Percentiles rank a stretch among this genome's conserved stretches.
Conservation (phyloP, 495 filamentous ascomycete genomes). For the Xylaria longipes region DNA sequence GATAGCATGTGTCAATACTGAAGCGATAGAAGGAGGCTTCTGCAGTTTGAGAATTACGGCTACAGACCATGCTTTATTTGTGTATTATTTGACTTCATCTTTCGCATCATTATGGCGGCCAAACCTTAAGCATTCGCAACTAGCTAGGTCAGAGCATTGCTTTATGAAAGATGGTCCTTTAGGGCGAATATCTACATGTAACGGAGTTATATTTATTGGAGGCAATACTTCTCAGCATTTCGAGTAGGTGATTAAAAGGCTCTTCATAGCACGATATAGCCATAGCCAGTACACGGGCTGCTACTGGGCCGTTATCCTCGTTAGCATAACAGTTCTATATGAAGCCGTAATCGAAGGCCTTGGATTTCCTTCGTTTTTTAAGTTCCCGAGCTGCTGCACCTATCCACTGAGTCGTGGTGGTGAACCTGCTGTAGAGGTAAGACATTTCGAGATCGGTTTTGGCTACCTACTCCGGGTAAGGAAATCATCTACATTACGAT, state of each 20-base stretch:
- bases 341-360: no score
- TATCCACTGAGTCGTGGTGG: no score
- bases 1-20: not conserved
- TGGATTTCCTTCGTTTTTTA: no score
- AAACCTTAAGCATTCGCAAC: not conserved
- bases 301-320: not conserved
- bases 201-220: not conserved
- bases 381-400: no score
- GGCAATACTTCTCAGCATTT: not conserved
- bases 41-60: not conserved
- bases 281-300: not conserved
- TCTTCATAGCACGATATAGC: not conserved
- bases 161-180: not conserved
- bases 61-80: not conserved
- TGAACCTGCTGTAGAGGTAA: no score
- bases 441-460: no score
- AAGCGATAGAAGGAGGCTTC: not conserved
- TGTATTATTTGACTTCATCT: not conserved
- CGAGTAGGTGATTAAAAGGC: not conserved
- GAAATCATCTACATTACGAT: no score
- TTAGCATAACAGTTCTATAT: no score
- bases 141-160: not conserved
- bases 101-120: not conserved
- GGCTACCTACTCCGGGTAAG: no score
- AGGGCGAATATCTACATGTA: not conserved